Evolutionary conservation across 805 yeast species (phyloP), one percentile per base, ranked within the genome.

Genomic region (Yueomyces sinensis): DNA sequence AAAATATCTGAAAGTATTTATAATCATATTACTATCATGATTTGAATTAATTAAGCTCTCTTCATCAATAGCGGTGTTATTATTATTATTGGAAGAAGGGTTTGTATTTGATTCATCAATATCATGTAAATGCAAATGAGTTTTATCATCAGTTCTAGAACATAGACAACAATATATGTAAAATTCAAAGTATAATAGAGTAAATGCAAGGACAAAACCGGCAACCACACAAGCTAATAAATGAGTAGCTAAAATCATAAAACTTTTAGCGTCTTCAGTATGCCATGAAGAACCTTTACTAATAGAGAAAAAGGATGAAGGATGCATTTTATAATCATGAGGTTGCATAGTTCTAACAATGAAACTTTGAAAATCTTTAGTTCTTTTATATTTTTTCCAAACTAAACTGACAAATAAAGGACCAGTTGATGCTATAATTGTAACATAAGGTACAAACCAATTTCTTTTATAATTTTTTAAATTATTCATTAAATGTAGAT

Each of bases 231-330:
- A 78, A 28, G 78, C 58, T 13, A 74, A 66, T 43, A 87, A 72
- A 56, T 87, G 95, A 42, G 72, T 67, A 14, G 82, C 84, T 58
- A 86, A 59, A 7, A 71, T 61, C 49, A 81, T 75, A 57, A 86
- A 73, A 51, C 82, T 72, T 35, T 74, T 67, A 9, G 95, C 95
- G 56, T 87, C 96, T 43, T 76, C 83, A 49, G 73, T 60, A 58
- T 87, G 96, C 96, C 96, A 87, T 18, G 94, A 81, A 0, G 94
- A 82, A 31, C 96, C 96, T 36, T 72, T 70, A 0, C 83, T 64
- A 36, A 82, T 77, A 28, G 74, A 66, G 56, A 87, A 86, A 52
- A 82, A 81, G 0, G 86, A 69, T 43, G 66, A 60, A 1, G 66
- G 50, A 41, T 66, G 68, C 38, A 70, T 62, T 51, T 80, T 81